Base-by-base conservation (phyloP, 2,329 filamentous ascomycete genomes). In the Hortaea werneckii region DNA sequence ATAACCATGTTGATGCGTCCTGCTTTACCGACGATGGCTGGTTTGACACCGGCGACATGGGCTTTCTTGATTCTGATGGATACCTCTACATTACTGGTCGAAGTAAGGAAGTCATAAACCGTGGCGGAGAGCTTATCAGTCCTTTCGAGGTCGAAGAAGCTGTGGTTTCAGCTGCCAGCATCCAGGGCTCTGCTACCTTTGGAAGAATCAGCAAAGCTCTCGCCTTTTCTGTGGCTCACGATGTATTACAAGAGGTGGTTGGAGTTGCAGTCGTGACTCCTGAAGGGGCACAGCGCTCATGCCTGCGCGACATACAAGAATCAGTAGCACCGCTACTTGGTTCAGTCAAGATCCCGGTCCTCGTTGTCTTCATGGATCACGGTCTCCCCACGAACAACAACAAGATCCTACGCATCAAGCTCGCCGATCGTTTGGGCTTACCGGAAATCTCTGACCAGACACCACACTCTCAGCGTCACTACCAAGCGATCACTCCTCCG, bases 111-210 rank as follows among this genome's bases (percentile, higher is more conserved):
- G 72, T 77, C 45, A 76, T 78, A 58, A 77, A 77, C 54, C 69
- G 75, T 8, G 76, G 75, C 32, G 75, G 76, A 30, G 76, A 79
- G 55, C 66, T 78, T n/a, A 77, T 79, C 46, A 77, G 73, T 4
- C 75, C 76, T 0, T 76, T 78, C 44, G 76, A 79, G 53, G 68
- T 79, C n/a, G 76, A 78, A 53, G 72, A 78, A 51, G 75, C 74
- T 7, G 71, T 78, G 46, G 63, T 77, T 38, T 62, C 68, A 1
- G 69, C 72, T 8, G 66, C 73, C 4, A 62, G 66, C 40, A 61
- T 67, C 10, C 54, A 60, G 4, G 60, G 62, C 5, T 73, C 71
- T 1, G 64, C 67, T 0, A 68, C 75, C 11, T 69, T 64, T 45
- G 70, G 71, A 5, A 66, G 71, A 3, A 63, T 79, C 4, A 63